A percentile compares a stretch with the other conserved stretches of the same genome.
Evolutionary conservation across 2,329 filamentous ascomycete genomes (phyloP).

Genomic region (Fusarium bactridioides): DNA sequence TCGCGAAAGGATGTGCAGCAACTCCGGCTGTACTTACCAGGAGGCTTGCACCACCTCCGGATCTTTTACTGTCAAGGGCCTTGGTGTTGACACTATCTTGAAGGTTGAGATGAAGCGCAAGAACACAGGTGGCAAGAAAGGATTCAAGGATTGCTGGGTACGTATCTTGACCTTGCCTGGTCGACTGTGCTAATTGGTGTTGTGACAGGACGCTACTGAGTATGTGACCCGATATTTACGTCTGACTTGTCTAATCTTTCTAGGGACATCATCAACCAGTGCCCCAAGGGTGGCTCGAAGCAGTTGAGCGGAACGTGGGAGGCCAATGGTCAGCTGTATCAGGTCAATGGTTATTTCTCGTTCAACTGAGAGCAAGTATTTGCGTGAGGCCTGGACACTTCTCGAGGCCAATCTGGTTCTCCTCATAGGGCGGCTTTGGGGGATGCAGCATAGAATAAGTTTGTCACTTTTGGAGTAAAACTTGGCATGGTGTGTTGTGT

Average conservation of each 20-base stretch:
- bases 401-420: neutral
- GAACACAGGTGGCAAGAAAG: slow-evolving; percentile 16
- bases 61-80: neutral
- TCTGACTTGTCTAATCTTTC: neutral
- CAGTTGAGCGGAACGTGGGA: slow-evolving; percentile 9
- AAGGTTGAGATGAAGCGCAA: slow-evolving; percentile 18
- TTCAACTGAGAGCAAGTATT: neutral
- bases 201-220: slow-evolving; percentile 11
- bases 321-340: slow-evolving; percentile 6
- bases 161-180: neutral
- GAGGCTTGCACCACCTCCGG: slow-evolving; percentile 3
- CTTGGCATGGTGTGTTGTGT: fast-evolving
- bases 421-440: fast-evolving
- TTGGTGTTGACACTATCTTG: neutral
- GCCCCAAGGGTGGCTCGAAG: neutral
- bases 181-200: neutral
- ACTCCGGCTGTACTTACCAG: slow-evolving; percentile 15
- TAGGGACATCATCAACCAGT: slow-evolving; percentile 27
- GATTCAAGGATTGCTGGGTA: slow-evolving; percentile 30
- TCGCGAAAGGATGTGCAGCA: slow-evolving; percentile 20
- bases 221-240: neutral
- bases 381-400: fast-evolving
- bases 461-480: fast-evolving
- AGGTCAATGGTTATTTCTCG: neutral
- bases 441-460: fast-evolving